phyloP scores from a whole-genome alignment of 2,329 filamentous ascomycete genomes.

The Alternaria arbusti region DNA sequence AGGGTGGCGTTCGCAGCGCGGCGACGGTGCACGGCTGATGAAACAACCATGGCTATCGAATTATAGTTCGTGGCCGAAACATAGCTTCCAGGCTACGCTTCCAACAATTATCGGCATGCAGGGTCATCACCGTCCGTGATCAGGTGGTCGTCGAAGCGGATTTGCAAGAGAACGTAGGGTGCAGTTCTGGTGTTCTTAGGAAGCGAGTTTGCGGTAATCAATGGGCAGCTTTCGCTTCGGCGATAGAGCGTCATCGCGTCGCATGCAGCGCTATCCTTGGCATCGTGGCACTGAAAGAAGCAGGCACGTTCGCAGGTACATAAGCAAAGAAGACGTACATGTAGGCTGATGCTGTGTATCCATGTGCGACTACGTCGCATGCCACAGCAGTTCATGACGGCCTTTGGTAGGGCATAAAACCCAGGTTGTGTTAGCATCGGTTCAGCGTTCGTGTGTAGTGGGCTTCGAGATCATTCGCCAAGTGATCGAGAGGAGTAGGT shows the following conservation, averaged over 20 bases:
- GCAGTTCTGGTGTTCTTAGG: background rate
- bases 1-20: background rate
- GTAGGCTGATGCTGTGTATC: background rate
- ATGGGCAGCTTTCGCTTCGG: background rate
- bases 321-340: background rate
- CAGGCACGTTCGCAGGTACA: background rate
- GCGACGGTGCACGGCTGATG: background rate
- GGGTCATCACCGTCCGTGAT: background rate
- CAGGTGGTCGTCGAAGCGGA: background rate
- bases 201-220: background rate
- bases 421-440: background rate
- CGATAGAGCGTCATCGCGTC: background rate
- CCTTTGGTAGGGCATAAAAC: fast-evolving
- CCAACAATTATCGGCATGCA: background rate
- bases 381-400: background rate
- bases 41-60: background rate
- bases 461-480: no score
- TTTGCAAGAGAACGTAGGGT: background rate
- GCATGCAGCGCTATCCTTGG: background rate
- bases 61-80: background rate
- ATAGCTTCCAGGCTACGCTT: background rate
- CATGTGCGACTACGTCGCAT: background rate
- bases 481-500: no score
- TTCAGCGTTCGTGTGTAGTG: no score
- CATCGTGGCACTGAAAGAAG: background rate